Conservation (phyloP, 345 rosid species). For the Eucalyptus cloeziana region DNA sequence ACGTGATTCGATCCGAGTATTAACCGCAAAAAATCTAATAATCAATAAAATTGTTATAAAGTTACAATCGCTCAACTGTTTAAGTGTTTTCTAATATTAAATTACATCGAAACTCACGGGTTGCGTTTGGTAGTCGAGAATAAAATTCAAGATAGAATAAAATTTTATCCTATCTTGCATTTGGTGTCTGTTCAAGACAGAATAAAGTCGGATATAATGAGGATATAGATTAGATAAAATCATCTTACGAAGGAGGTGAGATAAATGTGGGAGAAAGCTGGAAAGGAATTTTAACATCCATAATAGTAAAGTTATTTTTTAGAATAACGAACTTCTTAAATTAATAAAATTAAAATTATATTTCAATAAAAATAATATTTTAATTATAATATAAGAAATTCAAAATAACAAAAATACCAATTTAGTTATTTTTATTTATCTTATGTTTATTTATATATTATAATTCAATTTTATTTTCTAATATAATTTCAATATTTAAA, state of each 20-base stretch:
- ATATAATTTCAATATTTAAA: no score
- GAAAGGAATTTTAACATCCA: fast-evolving
- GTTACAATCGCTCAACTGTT: background rate
- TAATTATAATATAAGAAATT: no score
- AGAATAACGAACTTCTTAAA: fast-evolving
- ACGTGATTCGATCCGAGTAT: fast-evolving
- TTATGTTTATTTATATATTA: no score
- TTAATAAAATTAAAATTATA: fast-evolving
- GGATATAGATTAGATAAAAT: fast-evolving
- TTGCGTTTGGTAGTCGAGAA: fast-evolving
- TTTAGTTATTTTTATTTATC: no score
- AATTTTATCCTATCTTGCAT: fast-evolving
- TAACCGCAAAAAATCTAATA: background rate
- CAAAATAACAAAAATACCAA: no score
- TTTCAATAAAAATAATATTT: no score
- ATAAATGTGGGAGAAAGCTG: fast-evolving
- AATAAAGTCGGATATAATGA: fast-evolving
- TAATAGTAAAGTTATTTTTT: no score
- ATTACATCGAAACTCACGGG: background rate
- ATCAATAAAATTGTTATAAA: background rate
- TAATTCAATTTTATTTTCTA: no score
- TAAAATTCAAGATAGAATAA: fast-evolving
- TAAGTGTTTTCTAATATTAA: background rate
- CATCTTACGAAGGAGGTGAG: fast-evolving
- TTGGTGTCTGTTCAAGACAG: fast-evolving